Percentiles rank a stretch among this genome's conserved stretches.
Conservation (phyloP, 2,329 filamentous ascomycete genomes). For the Pseudocercospora vitis region DNA sequence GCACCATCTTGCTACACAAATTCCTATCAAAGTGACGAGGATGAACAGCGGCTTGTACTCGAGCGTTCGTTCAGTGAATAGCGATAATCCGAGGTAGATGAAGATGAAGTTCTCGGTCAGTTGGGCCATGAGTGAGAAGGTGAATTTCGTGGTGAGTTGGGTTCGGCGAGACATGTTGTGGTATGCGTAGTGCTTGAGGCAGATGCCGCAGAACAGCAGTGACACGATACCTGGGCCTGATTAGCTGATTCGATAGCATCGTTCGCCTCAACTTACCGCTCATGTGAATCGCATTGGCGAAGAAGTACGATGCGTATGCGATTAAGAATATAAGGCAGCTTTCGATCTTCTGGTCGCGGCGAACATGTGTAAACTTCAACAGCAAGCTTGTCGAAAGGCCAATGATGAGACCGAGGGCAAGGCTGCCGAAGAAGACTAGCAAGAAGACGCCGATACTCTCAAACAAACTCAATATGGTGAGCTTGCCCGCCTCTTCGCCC, state of each 20-base stretch:
- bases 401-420: conserved; percentile 83
- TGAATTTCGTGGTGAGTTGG: conserved; percentile 95
- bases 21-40: conserved; percentile 85
- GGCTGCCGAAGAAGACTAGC: conserved; percentile 90
- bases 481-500: conserved; percentile 64
- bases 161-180: conserved; percentile 99
- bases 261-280: conserved; percentile 65
- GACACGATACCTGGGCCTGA: conserved; percentile 77
- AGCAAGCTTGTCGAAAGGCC: conserved; percentile 84
- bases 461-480: conserved; percentile 79
- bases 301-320: conserved; percentile 95
- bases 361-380: conserved; percentile 91
- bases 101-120: conserved; percentile 99
- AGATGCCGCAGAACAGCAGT: conserved; percentile 95
- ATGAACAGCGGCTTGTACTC: conserved; percentile 95
- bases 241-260: conserved; percentile 15
- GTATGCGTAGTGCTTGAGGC: conserved; percentile 97
- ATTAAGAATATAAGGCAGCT: conserved; percentile 92
- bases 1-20: conserved; percentile 88
- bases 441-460: conserved; percentile 94
- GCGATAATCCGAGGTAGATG: conserved; percentile 91
- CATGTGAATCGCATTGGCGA: conserved; percentile 92
- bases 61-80: conserved; percentile 87
- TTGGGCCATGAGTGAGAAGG: conserved; percentile 93
- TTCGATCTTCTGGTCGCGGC: conserved; percentile 92